A percentile compares a stretch with the other conserved stretches of the same genome.
phyloP scores from a whole-genome alignment of 371 early-diverging fungal species.

The Haplosporangium sp. region DNA sequence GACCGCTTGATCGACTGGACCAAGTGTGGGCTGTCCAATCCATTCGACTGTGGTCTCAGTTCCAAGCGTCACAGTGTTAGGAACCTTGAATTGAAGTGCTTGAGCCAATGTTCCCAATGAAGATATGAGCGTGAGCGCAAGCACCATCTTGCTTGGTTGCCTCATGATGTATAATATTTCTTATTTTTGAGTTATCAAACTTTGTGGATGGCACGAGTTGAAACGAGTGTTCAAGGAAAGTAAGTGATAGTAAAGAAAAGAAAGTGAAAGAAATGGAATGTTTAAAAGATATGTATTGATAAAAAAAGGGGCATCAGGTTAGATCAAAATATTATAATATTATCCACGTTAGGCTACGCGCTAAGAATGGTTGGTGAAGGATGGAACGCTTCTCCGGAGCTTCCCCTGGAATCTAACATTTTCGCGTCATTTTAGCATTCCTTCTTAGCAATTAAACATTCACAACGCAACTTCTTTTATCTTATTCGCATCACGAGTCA shows the following conservation, averaged over 20 bases:
- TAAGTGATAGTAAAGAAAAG: background rate
- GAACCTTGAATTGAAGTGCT: conserved; percentile 11
- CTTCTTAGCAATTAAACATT: background rate
- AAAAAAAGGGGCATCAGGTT: too few species aligned
- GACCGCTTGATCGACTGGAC: conserved; percentile 23
- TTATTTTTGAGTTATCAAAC: background rate
- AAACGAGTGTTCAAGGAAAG: background rate
- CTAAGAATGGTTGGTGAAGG: too few species aligned
- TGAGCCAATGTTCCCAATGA: background rate
- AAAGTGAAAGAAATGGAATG: background rate
- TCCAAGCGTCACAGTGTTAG: conserved; percentile 19
- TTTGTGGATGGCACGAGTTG: background rate
- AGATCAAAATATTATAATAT: too few species aligned
- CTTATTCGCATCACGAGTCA: too few species aligned
- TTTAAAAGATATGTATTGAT: too few species aligned
- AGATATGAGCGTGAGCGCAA: background rate
- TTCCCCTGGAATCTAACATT: too few species aligned
- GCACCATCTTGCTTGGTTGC: background rate
- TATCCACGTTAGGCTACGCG: too few species aligned
- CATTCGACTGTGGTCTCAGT: conserved; percentile 38
- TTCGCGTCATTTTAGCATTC: background rate
- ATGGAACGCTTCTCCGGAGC: too few species aligned
- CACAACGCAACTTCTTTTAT: too few species aligned
- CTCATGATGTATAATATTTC: background rate
- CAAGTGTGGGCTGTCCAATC: conserved; percentile 32